These are phyloP conservation scores for Globisporangium spinosum DNA, from an alignment of 352 stramenopile genomes.

Conservation along the genomic window DNA sequence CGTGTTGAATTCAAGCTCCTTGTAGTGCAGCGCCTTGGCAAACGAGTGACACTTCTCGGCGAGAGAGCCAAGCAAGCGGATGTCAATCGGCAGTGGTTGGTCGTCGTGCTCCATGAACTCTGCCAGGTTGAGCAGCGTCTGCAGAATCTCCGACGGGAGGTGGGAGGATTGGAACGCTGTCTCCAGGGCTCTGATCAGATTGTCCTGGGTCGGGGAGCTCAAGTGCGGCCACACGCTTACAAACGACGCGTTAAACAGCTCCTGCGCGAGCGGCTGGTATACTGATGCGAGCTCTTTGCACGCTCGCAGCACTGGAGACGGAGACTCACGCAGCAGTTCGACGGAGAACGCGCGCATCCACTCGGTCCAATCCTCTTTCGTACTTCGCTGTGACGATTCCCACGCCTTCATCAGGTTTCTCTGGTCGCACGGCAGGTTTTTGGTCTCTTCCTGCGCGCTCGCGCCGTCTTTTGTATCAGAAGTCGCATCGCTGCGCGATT, in stretches of 20 bases:
- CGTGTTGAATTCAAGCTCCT: slow-evolving; percentile 97
- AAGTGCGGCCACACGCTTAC: slow-evolving; percentile 98
- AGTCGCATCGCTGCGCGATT: slow-evolving; percentile 32
- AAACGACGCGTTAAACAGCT: slow-evolving; percentile 99
- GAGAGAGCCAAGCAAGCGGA: slow-evolving; percentile 93
- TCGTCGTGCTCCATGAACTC: slow-evolving; percentile 99
- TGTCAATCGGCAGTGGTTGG: slow-evolving; percentile 96
- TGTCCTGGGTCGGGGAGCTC: slow-evolving; percentile 83
- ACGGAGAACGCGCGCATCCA: slow-evolving; percentile 98
- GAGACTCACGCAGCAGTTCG: slow-evolving; percentile 96
- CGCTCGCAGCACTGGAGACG: slow-evolving; percentile 92
- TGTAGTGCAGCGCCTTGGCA: slow-evolving; percentile 98
- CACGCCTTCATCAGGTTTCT: slow-evolving; percentile 84
- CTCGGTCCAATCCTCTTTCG: slow-evolving; percentile 96
- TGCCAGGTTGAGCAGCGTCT: slow-evolving; percentile 97
- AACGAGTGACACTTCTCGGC: slow-evolving; percentile 98
- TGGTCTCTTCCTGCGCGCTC: slow-evolving; percentile 57
- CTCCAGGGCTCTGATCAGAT: slow-evolving; percentile 94
- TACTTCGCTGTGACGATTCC: slow-evolving; percentile 80
- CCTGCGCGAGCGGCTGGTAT: slow-evolving; percentile 96
- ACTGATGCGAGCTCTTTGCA: slow-evolving; percentile 96
- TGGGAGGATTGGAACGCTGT: slow-evolving; percentile 91
- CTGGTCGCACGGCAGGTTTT: slow-evolving; percentile 77
- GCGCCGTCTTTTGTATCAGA: slow-evolving; percentile 35
- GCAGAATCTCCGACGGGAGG: slow-evolving; percentile 97